A percentile compares a stretch with the other conserved stretches of the same genome.
phyloP scores from a whole-genome alignment of 2,329 filamentous ascomycete species.

The Hypoxylon sp. region DNA sequence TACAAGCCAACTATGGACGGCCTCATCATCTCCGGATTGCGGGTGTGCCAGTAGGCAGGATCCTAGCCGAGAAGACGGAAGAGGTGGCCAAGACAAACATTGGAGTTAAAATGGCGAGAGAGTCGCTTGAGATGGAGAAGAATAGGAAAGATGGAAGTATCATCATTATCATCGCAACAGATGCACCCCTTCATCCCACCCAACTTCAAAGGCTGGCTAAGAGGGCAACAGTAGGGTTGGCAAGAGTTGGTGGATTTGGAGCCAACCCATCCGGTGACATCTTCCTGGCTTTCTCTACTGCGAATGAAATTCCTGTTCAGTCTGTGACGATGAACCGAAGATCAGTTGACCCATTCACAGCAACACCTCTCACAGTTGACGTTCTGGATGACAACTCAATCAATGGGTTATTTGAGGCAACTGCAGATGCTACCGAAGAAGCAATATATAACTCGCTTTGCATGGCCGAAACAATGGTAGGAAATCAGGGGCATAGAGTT shows the following conservation, averaged over 20 bases:
- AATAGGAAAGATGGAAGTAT: slow-evolving; percentile 69
- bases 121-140: slow-evolving; percentile 48
- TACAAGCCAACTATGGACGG: slow-evolving; percentile 72
- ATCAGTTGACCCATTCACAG: slow-evolving; percentile 53
- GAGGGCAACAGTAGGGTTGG: slow-evolving; percentile 68
- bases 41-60: slow-evolving; percentile 68
- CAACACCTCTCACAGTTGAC: slow-evolving; percentile 50
- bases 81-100: slow-evolving; percentile 38
- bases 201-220: slow-evolving; percentile 67
- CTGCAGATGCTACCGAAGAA: slow-evolving; percentile 70
- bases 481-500: slow-evolving; percentile 58
- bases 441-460: slow-evolving; percentile 71
- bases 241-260: slow-evolving; percentile 68
- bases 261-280: slow-evolving; percentile 71
- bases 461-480: slow-evolving; percentile 67
- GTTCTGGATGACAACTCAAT: slow-evolving; percentile 67
- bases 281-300: slow-evolving; percentile 73
- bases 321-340: slow-evolving; percentile 44
- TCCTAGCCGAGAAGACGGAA: slow-evolving; percentile 57
- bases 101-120: slow-evolving; percentile 44
- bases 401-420: slow-evolving; percentile 68
- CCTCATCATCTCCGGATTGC: slow-evolving; percentile 64
- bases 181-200: slow-evolving; percentile 65
- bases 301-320: slow-evolving; percentile 58
- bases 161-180: slow-evolving; percentile 67